Conservation (phyloP, 805 yeast species). For the Yarrowia sp. region DNA sequence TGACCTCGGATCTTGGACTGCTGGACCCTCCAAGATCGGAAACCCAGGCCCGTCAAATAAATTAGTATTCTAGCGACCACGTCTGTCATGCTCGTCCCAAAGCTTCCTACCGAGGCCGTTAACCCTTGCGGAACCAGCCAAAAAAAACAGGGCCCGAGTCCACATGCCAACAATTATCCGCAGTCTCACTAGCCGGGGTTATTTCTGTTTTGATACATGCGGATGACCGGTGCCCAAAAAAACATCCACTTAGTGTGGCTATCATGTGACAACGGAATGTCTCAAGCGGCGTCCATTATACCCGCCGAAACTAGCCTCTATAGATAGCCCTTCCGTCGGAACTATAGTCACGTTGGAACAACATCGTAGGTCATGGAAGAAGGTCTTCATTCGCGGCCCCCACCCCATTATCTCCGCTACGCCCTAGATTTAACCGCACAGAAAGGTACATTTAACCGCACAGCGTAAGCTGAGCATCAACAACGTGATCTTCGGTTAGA, state of each 20-base stretch:
- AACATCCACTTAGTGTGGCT: too few relatives aligned
- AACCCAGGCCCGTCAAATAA: background rate
- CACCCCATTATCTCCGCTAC: background rate
- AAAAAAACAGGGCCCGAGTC: background rate
- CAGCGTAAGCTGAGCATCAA: background rate
- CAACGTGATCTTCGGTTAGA: background rate
- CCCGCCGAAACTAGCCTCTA: background rate
- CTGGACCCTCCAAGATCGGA: background rate
- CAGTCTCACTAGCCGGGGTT: background rate
- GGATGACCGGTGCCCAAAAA: background rate
- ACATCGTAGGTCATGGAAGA: too few relatives aligned
- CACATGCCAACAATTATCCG: background rate
- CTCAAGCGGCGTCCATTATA: background rate
- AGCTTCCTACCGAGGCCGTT: slow-evolving; percentile 14
- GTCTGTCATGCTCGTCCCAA: background rate
- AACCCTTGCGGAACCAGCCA: background rate
- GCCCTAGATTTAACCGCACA: background rate
- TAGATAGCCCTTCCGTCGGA: background rate
- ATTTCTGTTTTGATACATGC: too few relatives aligned
- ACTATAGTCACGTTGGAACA: background rate
- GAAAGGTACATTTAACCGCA: background rate
- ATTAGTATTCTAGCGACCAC: background rate
- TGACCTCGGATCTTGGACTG: too few relatives aligned
- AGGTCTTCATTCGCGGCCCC: too few relatives aligned
- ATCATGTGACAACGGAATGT: too few relatives aligned